phyloP scores from a whole-genome alignment of 768 basidiomycete species.

The Suillus paluster region DNA sequence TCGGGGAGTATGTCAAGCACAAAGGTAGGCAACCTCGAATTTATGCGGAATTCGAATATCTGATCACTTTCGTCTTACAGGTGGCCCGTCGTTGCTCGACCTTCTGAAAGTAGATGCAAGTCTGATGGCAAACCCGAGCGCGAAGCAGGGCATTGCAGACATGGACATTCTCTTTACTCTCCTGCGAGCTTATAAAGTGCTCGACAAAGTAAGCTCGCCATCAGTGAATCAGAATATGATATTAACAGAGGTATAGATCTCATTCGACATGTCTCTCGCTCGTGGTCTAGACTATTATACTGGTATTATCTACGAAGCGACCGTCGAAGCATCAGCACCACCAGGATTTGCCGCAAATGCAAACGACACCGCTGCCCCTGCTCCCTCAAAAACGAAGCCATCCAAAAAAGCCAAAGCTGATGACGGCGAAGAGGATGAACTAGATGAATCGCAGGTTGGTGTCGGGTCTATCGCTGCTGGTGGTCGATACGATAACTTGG shows the following conservation, averaged over 20 bases:
- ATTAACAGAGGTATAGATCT: slow-evolving; percentile 58
- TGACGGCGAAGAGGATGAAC: slow-evolving; percentile 68
- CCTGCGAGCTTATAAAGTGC: slow-evolving; percentile 77
- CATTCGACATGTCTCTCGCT: slow-evolving; percentile 97
- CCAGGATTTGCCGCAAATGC: slow-evolving; percentile 72
- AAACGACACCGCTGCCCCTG: slow-evolving; percentile 41
- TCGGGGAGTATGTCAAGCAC: slow-evolving; percentile 95
- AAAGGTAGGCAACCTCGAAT: slow-evolving; percentile 63
- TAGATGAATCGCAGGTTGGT: slow-evolving; percentile 92
- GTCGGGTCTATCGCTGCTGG: slow-evolving; percentile 99
- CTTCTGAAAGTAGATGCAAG: slow-evolving; percentile 64
- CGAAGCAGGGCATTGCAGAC: slow-evolving; percentile 83
- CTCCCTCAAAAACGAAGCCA: slow-evolving; percentile 40
- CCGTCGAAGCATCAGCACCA: slow-evolving; percentile 92
- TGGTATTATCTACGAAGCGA: slow-evolving; percentile 96
- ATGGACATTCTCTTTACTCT: slow-evolving; percentile 86
- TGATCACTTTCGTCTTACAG: slow-evolving; percentile 40
- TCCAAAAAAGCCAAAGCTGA: slow-evolving; percentile 47
- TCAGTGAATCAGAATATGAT: neutral
- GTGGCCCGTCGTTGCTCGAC: slow-evolving; percentile 77
- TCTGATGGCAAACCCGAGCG: slow-evolving; percentile 71
- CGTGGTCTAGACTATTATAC: slow-evolving; percentile 99
- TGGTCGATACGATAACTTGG: slow-evolving; percentile 94
- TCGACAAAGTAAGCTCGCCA: slow-evolving; percentile 64
- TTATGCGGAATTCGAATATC: neutral